Percentiles rank a stretch among this genome's conserved stretches.
phyloP scores from a whole-genome alignment of 306 rosid species.

The Rubus idaeus region DNA sequence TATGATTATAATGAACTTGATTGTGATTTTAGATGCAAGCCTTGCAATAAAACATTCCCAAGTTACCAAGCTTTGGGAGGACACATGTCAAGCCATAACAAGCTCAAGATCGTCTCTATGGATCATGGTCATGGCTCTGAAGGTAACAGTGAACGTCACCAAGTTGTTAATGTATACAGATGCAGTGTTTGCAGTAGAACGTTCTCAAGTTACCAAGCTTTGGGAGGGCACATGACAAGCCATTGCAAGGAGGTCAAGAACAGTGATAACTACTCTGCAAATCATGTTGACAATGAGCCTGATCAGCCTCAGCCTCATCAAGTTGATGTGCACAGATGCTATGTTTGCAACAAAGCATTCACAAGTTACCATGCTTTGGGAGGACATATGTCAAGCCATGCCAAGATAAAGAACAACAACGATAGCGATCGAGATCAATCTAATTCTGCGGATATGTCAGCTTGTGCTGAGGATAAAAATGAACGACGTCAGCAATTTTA shows the following conservation, averaged over 20 bases:
- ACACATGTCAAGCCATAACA: constrained; percentile 39
- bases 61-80: constrained; percentile 47
- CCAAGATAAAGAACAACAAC: constrained; percentile 16
- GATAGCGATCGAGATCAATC: not conserved
- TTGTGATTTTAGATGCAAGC: constrained; percentile 9
- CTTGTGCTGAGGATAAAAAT: not conserved
- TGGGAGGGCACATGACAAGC: constrained; percentile 50
- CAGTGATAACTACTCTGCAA: not conserved
- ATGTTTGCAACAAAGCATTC: constrained; percentile 30
- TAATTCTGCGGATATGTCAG: not conserved
- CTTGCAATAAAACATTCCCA: constrained; percentile 30
- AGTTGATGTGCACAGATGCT: constrained; percentile 16
- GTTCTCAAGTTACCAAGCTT: constrained; percentile 37
- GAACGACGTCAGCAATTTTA: not conserved
- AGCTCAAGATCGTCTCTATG: not conserved
- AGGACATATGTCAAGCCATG: constrained; percentile 40
- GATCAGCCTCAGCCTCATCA: not conserved
- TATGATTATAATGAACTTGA: not conserved
- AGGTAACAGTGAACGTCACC: not conserved
- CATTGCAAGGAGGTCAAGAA: constrained; percentile 22
- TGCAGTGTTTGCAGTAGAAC: constrained; percentile 33
- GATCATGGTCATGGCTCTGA: not conserved
- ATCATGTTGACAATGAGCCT: not conserved
- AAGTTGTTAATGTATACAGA: not conserved
- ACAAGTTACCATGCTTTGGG: constrained; percentile 42